Conservation (phyloP, 1,284 basidiomycete genomes). For the Ceratobasidium sp. region DNA sequence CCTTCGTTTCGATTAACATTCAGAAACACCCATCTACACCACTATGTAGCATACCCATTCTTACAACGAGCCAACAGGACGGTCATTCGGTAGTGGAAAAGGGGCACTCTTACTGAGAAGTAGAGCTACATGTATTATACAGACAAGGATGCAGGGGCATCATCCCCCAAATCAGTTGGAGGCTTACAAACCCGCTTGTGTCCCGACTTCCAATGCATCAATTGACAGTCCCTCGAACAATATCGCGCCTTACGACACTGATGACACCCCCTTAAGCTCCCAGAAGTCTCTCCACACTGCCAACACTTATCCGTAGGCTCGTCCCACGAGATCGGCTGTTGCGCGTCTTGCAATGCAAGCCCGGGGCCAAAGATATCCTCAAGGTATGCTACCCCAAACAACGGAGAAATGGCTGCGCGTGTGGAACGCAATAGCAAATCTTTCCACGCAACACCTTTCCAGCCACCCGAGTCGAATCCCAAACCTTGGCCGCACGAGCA, state of each 20-base stretch:
- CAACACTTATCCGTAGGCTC: conserved; percentile 25
- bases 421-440: background rate
- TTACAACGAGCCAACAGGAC: too few relatives aligned
- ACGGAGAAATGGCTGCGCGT: conserved; percentile 20
- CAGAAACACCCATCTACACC: too few relatives aligned
- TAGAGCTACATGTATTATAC: too few relatives aligned
- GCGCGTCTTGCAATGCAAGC: background rate
- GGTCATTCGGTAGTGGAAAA: too few relatives aligned
- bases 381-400: conserved; percentile 24
- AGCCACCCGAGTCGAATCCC: conserved; percentile 6
- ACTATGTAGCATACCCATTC: too few relatives aligned
- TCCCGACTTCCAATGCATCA: conserved; percentile 19
- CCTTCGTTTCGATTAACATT: too few relatives aligned
- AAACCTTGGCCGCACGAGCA: conserved; percentile 21
- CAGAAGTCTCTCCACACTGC: conserved; percentile 10
- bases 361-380: conserved; percentile 12
- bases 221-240: conserved; percentile 28
- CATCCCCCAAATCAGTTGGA: too few relatives aligned
- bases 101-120: too few relatives aligned
- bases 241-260: conserved; percentile 23
- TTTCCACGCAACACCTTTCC: background rate
- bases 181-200: conserved; percentile 16
- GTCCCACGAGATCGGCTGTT: background rate
- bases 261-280: background rate
- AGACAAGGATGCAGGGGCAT: too few relatives aligned